A percentile compares a stretch with the other conserved stretches of the same genome.
These are phyloP conservation scores for Madurella fahalii DNA, from an alignment of 2,329 filamentous ascomycete genomes.

Conservation along the genomic window DNA sequence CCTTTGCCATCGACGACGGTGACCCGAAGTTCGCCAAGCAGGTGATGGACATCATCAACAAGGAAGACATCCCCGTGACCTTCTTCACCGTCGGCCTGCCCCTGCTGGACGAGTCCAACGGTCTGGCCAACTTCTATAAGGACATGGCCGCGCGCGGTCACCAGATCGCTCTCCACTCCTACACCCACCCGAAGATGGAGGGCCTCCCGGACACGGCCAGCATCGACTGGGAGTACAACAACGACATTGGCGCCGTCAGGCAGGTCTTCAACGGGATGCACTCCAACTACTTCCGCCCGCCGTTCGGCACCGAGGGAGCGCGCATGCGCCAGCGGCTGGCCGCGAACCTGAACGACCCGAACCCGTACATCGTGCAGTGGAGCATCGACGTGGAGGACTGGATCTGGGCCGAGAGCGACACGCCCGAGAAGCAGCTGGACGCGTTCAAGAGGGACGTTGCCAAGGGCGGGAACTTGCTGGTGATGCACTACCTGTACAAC, in stretches of 20 bases:
- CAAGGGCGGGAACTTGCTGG: conserved; percentile 60
- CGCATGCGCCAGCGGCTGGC: conserved; percentile 61
- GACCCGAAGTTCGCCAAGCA: conserved; percentile 54
- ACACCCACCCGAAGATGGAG: conserved; percentile 65
- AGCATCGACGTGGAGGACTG: conserved; percentile 69
- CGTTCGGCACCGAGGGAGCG: conserved; percentile 64
- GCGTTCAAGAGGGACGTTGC: conserved; percentile 61
- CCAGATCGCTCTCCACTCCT: conserved; percentile 65
- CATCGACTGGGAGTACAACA: conserved; percentile 60
- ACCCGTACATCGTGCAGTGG: conserved; percentile 62
- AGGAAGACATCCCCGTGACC: conserved; percentile 60
- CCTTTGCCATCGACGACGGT: conserved; percentile 69
- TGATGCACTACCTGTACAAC: conserved; percentile 66
- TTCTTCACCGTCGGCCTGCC: conserved; percentile 68
- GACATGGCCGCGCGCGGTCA: conserved; percentile 60
- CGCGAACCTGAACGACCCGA: conserved; percentile 43
- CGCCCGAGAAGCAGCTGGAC: conserved; percentile 62
- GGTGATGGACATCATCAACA: conserved; percentile 58
- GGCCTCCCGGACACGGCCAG: conserved; percentile 47
- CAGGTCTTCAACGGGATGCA: conserved; percentile 33
- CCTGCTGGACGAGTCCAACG: conserved; percentile 54
- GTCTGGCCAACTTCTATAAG: conserved; percentile 59
- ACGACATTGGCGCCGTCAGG: conserved; percentile 49
- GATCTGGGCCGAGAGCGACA: conserved; percentile 58
- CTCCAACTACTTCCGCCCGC: conserved; percentile 61